A percentile compares a stretch with the other conserved stretches of the same genome.
phyloP scores from a whole-genome alignment of 768 basidiomycete species.

The Leccinum longicurvipes region DNA sequence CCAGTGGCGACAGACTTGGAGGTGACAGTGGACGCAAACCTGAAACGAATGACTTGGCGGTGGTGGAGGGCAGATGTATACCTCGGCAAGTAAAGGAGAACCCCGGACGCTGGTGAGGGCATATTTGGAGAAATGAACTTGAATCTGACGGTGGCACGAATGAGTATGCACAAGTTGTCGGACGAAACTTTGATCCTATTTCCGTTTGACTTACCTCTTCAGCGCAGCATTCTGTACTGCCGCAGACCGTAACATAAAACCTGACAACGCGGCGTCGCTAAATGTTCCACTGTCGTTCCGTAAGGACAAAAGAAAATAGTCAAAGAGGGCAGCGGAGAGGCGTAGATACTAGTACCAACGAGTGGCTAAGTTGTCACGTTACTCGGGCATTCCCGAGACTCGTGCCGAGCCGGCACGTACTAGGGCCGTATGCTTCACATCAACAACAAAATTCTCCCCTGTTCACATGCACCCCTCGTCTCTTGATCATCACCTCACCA shows the following conservation, averaged over 20 bases:
- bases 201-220: slow-evolving; percentile 33
- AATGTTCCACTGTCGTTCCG: slow-evolving; percentile 5
- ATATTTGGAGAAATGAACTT: slow-evolving; percentile 12
- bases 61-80: neutral
- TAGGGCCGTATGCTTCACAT: too few relatives aligned
- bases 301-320: slow-evolving; percentile 3
- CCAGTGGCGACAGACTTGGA: slow-evolving; percentile 20
- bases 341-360: too few relatives aligned
- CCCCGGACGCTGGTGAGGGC: neutral
- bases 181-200: neutral
- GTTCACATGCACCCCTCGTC: too few relatives aligned
- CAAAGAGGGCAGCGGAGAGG: too few relatives aligned
- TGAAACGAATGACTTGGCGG: slow-evolving; percentile 4
- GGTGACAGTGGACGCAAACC: slow-evolving; percentile 30
- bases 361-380: too few relatives aligned
- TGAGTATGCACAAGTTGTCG: slow-evolving; percentile 4
- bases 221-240: slow-evolving; percentile 36
- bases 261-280: slow-evolving; percentile 9
- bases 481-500: neutral
- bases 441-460: too few relatives aligned
- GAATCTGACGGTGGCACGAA: slow-evolving; percentile 12
- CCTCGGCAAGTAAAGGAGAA: neutral
- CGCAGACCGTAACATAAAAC: slow-evolving; percentile 39
- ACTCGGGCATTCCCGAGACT: neutral
- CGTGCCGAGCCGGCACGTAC: neutral